phyloP scores from a whole-genome alignment of 2,329 filamentous ascomycete genomes.

The Penicillium sp. region DNA sequence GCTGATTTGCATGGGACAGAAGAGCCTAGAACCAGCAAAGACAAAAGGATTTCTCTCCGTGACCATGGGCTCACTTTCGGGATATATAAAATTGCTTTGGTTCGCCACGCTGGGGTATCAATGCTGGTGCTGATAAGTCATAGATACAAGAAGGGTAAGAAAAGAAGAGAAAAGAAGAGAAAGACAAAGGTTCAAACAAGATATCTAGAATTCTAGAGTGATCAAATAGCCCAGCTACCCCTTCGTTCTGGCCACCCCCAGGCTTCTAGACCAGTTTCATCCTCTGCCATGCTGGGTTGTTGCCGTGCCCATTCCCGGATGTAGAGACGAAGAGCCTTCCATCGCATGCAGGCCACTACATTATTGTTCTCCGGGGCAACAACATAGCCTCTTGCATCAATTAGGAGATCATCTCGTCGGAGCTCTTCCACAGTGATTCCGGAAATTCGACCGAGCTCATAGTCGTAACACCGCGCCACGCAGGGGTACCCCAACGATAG shows the following conservation, averaged over 20 bases:
- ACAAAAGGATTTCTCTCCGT: background rate
- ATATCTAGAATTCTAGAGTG: background rate
- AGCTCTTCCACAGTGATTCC: constrained; percentile 68
- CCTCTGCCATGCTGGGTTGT: constrained; percentile 68
- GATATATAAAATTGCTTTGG: background rate
- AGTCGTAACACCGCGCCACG: constrained; percentile 77
- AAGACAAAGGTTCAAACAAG: background rate
- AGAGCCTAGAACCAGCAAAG: background rate
- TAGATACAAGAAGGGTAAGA: background rate
- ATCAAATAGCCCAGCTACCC: constrained; percentile 65
- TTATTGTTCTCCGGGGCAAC: constrained; percentile 48
- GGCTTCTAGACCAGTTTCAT: constrained; percentile 54
- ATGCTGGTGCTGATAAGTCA: background rate
- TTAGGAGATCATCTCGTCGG: constrained; percentile 65
- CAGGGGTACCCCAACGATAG: constrained; percentile 88
- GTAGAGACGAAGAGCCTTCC: constrained; percentile 80
- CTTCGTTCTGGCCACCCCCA: constrained; percentile 62
- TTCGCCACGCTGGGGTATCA: background rate
- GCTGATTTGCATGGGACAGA: background rate
- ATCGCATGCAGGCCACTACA: constrained; percentile 63
- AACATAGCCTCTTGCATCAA: constrained; percentile 72
- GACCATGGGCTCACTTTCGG: background rate
- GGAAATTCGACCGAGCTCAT: constrained; percentile 80
- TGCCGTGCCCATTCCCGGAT: constrained; percentile 88
- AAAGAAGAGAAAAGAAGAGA: background rate